These are phyloP conservation scores for Botryotinia calthae DNA, from an alignment of 2,329 filamentous ascomycete genomes.

Conservation along the genomic window DNA sequence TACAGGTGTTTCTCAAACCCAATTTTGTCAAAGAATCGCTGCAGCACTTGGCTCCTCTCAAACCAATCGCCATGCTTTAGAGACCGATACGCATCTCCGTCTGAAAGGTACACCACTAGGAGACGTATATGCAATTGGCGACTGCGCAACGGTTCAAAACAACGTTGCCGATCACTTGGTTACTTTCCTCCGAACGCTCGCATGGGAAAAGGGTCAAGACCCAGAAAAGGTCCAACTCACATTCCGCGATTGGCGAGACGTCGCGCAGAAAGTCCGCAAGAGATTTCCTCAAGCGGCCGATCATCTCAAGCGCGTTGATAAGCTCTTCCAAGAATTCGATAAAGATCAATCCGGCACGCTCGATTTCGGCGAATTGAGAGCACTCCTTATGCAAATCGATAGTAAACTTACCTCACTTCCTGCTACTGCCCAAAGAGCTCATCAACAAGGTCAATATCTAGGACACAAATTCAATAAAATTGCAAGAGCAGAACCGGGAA, in stretches of 20 bases:
- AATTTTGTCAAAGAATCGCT: conserved; percentile 74
- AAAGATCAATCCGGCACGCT: conserved; percentile 89
- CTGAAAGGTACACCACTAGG: conserved; percentile 85
- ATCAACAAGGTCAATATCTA: conserved; percentile 93
- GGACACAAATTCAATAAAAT: conserved; percentile 93
- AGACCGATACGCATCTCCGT: conserved; percentile 91
- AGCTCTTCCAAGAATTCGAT: conserved; percentile 88
- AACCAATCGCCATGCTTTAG: conserved; percentile 85
- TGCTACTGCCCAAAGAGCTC: conserved; percentile 91
- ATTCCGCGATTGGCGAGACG: conserved; percentile 82
- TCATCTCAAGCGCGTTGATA: conserved; percentile 86
- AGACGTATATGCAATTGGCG: conserved; percentile 94
- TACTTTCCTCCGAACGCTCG: conserved; percentile 81
- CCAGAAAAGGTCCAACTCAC: conserved; percentile 83
- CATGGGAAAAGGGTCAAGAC: conserved; percentile 89
- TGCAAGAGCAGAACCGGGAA: conserved; percentile 70
- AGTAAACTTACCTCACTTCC: conserved; percentile 90
- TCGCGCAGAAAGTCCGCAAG: conserved; percentile 79
- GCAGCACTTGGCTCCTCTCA: conserved; percentile 73
- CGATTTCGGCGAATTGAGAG: conserved; percentile 86
- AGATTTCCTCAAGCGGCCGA: conserved; percentile 87
- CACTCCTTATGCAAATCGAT: conserved; percentile 89
- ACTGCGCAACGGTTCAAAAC: conserved; percentile 96
- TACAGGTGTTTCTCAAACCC: conserved; percentile 85
- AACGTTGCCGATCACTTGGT: conserved; percentile 91